A percentile compares a stretch with the other conserved stretches of the same genome.
Evolutionary conservation across 495 filamentous ascomycete species (phyloP).

Genomic region (Aspergillus egyptiacus): DNA sequence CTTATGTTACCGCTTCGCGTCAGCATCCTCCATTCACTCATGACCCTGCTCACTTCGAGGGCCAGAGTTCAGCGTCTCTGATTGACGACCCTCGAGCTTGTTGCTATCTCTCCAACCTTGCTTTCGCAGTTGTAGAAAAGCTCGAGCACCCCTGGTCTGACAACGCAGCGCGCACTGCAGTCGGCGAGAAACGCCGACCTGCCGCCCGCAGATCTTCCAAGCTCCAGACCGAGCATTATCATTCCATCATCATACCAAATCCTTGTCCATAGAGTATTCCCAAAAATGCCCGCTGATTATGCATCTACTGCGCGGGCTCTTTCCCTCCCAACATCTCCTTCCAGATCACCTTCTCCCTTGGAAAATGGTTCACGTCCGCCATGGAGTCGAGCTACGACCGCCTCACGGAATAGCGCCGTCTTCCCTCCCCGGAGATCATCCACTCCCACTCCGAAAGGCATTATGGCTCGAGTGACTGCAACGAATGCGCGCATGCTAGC

Average conservation of each 20-base stretch:
- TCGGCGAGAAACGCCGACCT: conserved; percentile 8
- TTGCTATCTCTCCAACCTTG: not conserved
- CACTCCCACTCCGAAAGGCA: conserved; percentile 36
- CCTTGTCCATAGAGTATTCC: not conserved
- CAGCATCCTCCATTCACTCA: conserved; percentile 8
- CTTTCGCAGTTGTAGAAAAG: not conserved
- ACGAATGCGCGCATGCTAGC: conserved; percentile 24
- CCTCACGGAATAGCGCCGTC: conserved; percentile 30
- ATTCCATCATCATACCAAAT: not conserved
- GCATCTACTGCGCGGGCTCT: conserved; percentile 59
- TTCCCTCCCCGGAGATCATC: conserved; percentile 21
- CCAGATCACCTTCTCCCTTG: conserved; percentile 30
- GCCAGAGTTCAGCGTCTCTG: conserved; percentile 8
- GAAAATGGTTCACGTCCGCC: conserved; percentile 37
- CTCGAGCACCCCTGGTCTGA: not conserved
- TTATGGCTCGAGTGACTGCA: conserved; percentile 36
- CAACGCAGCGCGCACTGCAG: not conserved
- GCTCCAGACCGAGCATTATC: conserved; percentile 1
- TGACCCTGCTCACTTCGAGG: conserved; percentile 11
- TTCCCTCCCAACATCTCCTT: conserved; percentile 52
- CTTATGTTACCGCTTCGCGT: conserved; percentile 5
- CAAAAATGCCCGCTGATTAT: conserved; percentile 54
- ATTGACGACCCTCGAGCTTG: not conserved
- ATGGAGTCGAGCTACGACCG: conserved; percentile 31
- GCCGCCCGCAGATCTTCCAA: conserved; percentile 11